phyloP scores from a whole-genome alignment of 441 rosid genomes.

The Lepidium campestre region DNA sequence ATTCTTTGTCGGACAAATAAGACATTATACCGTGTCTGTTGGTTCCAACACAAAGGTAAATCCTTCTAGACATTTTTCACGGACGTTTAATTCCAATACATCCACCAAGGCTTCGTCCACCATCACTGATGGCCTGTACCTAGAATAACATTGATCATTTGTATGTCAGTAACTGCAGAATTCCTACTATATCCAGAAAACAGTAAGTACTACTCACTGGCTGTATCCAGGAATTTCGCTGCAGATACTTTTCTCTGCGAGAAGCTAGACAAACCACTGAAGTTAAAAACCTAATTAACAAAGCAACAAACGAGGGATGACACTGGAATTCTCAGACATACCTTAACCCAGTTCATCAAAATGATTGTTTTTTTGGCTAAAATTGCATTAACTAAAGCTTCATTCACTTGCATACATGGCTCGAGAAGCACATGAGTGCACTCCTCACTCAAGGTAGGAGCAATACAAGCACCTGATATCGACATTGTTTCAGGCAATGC shows the following conservation, averaged over 20 bases:
- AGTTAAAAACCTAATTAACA: slow-evolving; percentile 16
- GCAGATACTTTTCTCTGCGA: slow-evolving; percentile 61
- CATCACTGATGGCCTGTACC: slow-evolving; percentile 51
- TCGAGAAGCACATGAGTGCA: slow-evolving; percentile 79
- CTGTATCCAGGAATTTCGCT: slow-evolving; percentile 65
- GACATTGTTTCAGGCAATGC: slow-evolving; percentile 2
- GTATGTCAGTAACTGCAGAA: slow-evolving; percentile 16
- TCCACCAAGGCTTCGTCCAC: slow-evolving; percentile 61
- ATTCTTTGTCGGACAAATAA: slow-evolving; percentile 7
- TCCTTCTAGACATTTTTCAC: slow-evolving; percentile 64
- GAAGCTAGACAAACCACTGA: slow-evolving; percentile 44
- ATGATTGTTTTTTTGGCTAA: slow-evolving; percentile 54
- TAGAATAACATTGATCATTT: slow-evolving; percentile 12
- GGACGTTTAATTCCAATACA: slow-evolving; percentile 51
- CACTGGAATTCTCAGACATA: slow-evolving; percentile 22
- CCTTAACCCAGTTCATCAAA: slow-evolving; percentile 64
- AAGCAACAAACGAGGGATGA: background rate
- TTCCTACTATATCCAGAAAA: background rate
- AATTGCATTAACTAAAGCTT: slow-evolving; percentile 56
- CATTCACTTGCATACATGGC: slow-evolving; percentile 38
- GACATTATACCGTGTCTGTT: slow-evolving; percentile 37
- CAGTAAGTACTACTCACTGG: slow-evolving; percentile 48
- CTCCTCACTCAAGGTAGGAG: slow-evolving; percentile 41
- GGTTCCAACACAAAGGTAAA: slow-evolving; percentile 69
- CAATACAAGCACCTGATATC: slow-evolving; percentile 54